These are phyloP conservation scores for Dianthus caryophyllus DNA, from an alignment of 148 eudicot genomes.

Conservation along the genomic window DNA sequence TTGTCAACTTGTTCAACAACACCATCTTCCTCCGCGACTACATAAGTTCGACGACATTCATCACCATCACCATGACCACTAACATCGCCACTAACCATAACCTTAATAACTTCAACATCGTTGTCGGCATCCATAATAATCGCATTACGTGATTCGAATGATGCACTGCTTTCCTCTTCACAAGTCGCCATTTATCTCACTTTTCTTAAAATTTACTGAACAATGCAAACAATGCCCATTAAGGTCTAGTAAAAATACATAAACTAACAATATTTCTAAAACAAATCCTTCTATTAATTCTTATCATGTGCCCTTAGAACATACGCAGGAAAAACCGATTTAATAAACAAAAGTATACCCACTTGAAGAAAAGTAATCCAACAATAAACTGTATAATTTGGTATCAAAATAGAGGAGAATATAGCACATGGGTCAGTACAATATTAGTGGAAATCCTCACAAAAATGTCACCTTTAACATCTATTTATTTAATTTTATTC, in stretches of 20 bases:
- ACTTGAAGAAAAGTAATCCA: slow-evolving; percentile 5
- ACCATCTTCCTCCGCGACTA: not conserved
- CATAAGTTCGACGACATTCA: slow-evolving; percentile 11
- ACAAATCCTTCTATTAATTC: too few species aligned
- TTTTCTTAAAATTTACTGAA: slow-evolving; percentile 7
- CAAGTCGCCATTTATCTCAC: slow-evolving; percentile 22
- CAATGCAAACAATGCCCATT: not conserved
- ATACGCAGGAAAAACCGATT: too few species aligned
- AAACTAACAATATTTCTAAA: too few species aligned
- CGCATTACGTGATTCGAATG: slow-evolving; percentile 13
- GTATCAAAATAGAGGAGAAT: slow-evolving; percentile 8
- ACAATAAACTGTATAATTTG: not conserved
- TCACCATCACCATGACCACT: slow-evolving; percentile 12
- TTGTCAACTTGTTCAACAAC: slow-evolving; percentile 23
- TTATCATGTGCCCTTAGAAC: too few species aligned
- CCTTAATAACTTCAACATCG: not conserved
- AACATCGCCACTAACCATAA: slow-evolving; percentile 9
- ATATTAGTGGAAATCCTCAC: slow-evolving; percentile 10
- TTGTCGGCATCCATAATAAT: slow-evolving; percentile 8
- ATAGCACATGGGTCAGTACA: too few species aligned
- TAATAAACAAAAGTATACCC: slow-evolving; percentile 8
- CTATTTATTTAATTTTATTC: too few species aligned
- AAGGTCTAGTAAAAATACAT: too few species aligned
- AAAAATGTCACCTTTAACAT: slow-evolving; percentile 15
- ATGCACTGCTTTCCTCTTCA: slow-evolving; percentile 26